Base-by-base conservation (phyloP, 495 filamentous ascomycete species). In the Parathielavia hyrcaniae region DNA sequence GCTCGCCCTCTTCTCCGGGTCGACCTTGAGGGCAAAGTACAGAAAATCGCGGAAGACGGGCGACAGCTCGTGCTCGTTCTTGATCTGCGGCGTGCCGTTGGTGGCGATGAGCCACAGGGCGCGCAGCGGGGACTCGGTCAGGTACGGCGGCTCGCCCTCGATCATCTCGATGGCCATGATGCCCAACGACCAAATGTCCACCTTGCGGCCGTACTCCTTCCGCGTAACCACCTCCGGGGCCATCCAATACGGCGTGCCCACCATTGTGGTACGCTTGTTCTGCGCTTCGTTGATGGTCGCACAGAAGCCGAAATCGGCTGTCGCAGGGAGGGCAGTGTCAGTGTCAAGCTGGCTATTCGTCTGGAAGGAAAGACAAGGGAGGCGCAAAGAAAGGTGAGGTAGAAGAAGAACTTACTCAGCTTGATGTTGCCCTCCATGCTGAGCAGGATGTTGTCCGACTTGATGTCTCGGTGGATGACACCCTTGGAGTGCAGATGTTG, bases 161-260 rank as follows among this genome's bases (percentile, higher is more conserved):
- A 98, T 96, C 93, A 98, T 98, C 71, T 98, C 93, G 64, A 98
- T 98, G n/a, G 93, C 90, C 93, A 98, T 98, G 71, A 98, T 98
- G 55, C 93, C 93, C 50, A 98, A 73, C 67, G 88, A 93, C 93
- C 93, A 98, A 63, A 98, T 97, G 68, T 98, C 93, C 51, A 98
- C 91, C 69, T 98, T 98, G 49, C 93, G 87, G 60, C 93, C 95
- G 70, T 98, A 98, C 69, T 97, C 93, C 69, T 98, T 97, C 17
- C 91, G 79, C 5, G 91, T 97, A 11, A 98, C 93, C 19, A 98
- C 91, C 70, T 98, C 93, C 5, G 93, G 93, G 4, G 93, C 93
- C 93, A 98, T 98, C 93, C 93, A 98, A 69, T 98, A 98, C 2
- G 93, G 93, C 20, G 93, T 98, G 22, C 93, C 93, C 54, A 98